Evolutionary conservation across 306 rosid species (phyloP), one percentile per base, ranked within the genome.

Genomic region (Lupinus albus): DNA sequence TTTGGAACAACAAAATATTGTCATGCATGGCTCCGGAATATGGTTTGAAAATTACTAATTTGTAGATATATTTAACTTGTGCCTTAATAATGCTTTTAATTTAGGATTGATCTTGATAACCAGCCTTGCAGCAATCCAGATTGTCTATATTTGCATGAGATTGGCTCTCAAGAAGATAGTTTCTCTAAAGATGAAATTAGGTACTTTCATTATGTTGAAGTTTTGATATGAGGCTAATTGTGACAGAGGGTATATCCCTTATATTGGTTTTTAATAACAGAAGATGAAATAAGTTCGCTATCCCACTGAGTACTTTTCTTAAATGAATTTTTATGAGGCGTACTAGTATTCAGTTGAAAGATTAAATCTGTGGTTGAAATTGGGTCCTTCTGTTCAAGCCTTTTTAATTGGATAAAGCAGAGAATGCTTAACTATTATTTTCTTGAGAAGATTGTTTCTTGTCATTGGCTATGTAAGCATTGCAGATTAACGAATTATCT

Each of bases 71-170:
- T 46, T 51, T 54, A 11, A 8, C 12, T 41, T 67, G 35, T 28
- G 39, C 39, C 69, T 79, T 71, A 17, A 46, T 61, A 30, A 32
- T 11, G 36, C 35, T 59, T 39, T 55, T 50, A 65, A 55, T 65
- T 70, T 61, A 67, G 41, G 61, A 50, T 39, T 32, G 33, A 53
- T 78, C 50, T 70, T 35, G 60, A 7, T 77, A 74, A 71, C 52
- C 97, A 94, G 99, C 97, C 99, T 76, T 94, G 97, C 92, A 85
- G 84, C 83, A 94, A 91, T 78, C 92, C 96, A 2, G 99, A 94
- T 85, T 94, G 99, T 81, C 70, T 93, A 72, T 93, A 89, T 81
- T 83, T 93, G 86, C 96, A 88, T 17, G 98, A 89, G 82, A 68
- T 86, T 83, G 97, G 98, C 73, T 86, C 90, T 67, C 94, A 86